Evolutionary conservation across 2,329 filamentous ascomycete species (phyloP), one percentile per base, ranked within the genome.

Genomic region (Aspergillus bombycis): DNA sequence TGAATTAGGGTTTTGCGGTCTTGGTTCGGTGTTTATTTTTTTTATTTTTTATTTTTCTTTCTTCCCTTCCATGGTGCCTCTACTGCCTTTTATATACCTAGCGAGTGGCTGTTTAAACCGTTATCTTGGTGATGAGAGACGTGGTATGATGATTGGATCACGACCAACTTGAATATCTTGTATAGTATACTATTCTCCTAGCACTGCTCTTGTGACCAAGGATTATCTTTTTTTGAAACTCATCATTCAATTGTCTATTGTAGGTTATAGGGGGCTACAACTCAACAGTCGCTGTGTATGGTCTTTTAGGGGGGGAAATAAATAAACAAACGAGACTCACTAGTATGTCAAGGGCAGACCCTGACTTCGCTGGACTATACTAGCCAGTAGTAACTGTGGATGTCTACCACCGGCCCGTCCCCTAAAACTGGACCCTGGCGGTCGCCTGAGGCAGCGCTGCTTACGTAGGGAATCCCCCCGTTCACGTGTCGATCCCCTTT

Each of bases 401-500:
- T n/a, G 34, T 36, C 16, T 38, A 19, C 36, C 36, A 19, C 8
- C 16, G 38, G 38, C 38, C 8, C 38, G 8, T 41, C 38, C 38
- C 38, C 38, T 19, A 41, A 41, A n/a, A 41, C 19, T n/a, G 38
- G 38, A 41, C 16, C 43, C 43, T 46, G n/a, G 10, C 3, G 5
- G n/a, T 12, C n/a, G 30, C 34, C 46, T 41, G 19, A 60, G 48
- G 38, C 28, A 52, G 11, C 2, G 45, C 0, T 2, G 30, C 30
- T 53, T 53, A 58, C 54, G 53, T 34, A 19, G 36, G 9, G 26
- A 0, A 16, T 30, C 26, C 46, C 61, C 60, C 54, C 30, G 14
- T 48, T 64, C 59, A 65, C 61, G 59, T 65, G 62, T 12, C 8
- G 12, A 11, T 28, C 45, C 26, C 5, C 14, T 43, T 38, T 45